Evolutionary conservation across 2,329 filamentous ascomycete species (phyloP).

Genomic region (Alternaria gansuensis): DNA sequence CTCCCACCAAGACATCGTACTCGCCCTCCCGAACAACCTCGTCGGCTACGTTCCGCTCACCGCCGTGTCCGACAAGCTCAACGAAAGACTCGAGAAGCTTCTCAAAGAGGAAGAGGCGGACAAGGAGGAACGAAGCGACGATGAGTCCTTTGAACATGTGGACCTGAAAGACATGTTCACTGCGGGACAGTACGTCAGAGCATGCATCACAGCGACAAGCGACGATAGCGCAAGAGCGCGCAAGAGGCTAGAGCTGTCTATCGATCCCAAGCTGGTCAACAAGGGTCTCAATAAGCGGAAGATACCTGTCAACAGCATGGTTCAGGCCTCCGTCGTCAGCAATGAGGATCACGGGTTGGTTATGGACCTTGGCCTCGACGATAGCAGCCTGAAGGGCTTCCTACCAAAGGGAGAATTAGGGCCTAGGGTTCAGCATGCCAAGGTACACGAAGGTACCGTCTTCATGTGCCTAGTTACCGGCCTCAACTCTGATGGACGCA

Average conservation of each 20-base stretch:
- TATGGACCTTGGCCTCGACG: constrained; percentile 85
- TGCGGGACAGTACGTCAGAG: constrained; percentile 87
- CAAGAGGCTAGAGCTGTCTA: constrained; percentile 85
- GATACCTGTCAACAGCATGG: constrained; percentile 75
- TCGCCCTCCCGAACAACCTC: constrained; percentile 92
- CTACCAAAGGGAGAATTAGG: constrained; percentile 85
- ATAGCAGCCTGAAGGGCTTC: constrained; percentile 77
- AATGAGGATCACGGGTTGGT: constrained; percentile 96
- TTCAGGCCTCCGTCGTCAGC: constrained; percentile 88
- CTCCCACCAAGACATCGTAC: constrained; percentile 77
- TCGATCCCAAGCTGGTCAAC: constrained; percentile 82
- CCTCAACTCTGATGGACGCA: constrained; percentile 78
- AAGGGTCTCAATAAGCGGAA: constrained; percentile 75
- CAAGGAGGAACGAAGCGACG: constrained; percentile 63
- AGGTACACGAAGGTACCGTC: constrained; percentile 82
- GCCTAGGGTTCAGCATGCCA: constrained; percentile 67
- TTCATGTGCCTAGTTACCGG: constrained; percentile 83
- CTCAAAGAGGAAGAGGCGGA: constrained; percentile 69
- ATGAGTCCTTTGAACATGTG: constrained; percentile 64
- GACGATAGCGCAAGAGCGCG: constrained; percentile 74
- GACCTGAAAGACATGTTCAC: constrained; percentile 79
- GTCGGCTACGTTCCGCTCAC: constrained; percentile 89
- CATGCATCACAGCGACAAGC: constrained; percentile 79
- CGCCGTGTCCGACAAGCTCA: constrained; percentile 85
- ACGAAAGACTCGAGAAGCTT: constrained; percentile 74